Base-by-base conservation (phyloP, 2,329 filamentous ascomycete genomes). In the Lithohypha guttulata region DNA sequence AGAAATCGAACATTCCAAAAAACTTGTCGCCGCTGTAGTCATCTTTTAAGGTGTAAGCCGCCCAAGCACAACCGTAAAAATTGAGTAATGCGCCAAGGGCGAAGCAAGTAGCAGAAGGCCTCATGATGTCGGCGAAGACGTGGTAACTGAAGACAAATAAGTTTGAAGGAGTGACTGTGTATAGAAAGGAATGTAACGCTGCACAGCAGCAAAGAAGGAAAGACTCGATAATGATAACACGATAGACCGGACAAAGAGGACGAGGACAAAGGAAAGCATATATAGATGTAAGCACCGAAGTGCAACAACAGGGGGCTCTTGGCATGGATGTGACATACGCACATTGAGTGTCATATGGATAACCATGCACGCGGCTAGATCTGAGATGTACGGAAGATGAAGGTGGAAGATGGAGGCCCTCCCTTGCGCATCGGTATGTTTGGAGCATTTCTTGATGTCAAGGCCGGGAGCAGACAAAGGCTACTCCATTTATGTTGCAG, bases 1-100 rank as follows among this genome's bases (percentile, higher is more conserved):
- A 72, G 56, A 75, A 74, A 20, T 56, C 50, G 52, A 74, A 73
- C 49, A 64, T 60, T 48, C 65, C 59, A 52, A 73, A 72, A 52
- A 73, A 75, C 42, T 59, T 58, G 34, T 54, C 52, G 23, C 55
- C 49, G 31, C 58, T 59, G 52, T 71, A 71, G 50, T 70, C 64
- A 44, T 71, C 68, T 43, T 64, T 48, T 31, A 73, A 54, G 13
- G 56, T 52, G 44, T 68, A 66, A 15, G 9, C 33, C 10, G 33
- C 33, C 21, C 19, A 7, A 14, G 33, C n/a, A n/a, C n/a, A n/a
- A n/a, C n/a, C n/a, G n/a, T n/a, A 35, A 25, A 10, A 35, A 25
- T 35, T 35, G 33, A 35, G n/a, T n/a, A 35, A 3, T 25, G 33
- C n/a, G 18, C 20, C 13, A 35, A 35, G 11, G 18, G 20, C 10